These are phyloP conservation scores for Herpomyces periplanetae DNA, from an alignment of 2,329 filamentous ascomycete genomes.

Conservation along the genomic window DNA sequence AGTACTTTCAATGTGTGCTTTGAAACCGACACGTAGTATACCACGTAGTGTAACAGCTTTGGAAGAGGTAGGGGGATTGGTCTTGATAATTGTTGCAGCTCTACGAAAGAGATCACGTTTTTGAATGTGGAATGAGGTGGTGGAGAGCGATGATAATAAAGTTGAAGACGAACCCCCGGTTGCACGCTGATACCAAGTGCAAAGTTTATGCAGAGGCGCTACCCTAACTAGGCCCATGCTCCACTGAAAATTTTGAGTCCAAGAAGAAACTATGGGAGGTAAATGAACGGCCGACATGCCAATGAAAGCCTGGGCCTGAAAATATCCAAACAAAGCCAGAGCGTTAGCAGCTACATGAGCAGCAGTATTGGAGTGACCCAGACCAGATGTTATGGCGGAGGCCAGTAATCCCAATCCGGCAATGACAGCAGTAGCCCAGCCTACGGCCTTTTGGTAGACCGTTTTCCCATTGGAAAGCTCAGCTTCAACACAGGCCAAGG, in stretches of 20 bases:
- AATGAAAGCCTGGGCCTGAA: constrained; percentile 70
- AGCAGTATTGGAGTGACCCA: constrained; percentile 72
- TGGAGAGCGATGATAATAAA: constrained; percentile 29
- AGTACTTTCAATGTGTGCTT: constrained; percentile 41
- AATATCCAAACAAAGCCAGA: constrained; percentile 69
- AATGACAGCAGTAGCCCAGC: constrained; percentile 60
- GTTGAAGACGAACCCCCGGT: constrained; percentile 54
- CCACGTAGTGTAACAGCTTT: constrained; percentile 24
- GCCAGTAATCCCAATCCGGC: constrained; percentile 44
- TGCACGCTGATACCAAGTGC: constrained; percentile 78
- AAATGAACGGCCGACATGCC: constrained; percentile 43
- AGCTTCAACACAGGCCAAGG: constrained; percentile 54
- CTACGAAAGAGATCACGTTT: constrained; percentile 22
- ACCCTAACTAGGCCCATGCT: constrained; percentile 78
- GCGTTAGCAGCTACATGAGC: constrained; percentile 79
- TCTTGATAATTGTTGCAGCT: constrained; percentile 9
- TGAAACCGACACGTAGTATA: constrained; percentile 61
- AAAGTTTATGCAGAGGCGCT: constrained; percentile 49
- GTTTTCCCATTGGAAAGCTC: constrained; percentile 65
- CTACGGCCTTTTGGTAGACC: constrained; percentile 51
- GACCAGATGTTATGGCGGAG: constrained; percentile 52
- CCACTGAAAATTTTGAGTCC: constrained; percentile 96
- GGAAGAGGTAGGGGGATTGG: too few species aligned
- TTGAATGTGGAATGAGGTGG: constrained; percentile 44
- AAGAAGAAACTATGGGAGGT: constrained; percentile 54